Conservation (phyloP, 805 yeast species). For the Torulaspora indica region DNA sequence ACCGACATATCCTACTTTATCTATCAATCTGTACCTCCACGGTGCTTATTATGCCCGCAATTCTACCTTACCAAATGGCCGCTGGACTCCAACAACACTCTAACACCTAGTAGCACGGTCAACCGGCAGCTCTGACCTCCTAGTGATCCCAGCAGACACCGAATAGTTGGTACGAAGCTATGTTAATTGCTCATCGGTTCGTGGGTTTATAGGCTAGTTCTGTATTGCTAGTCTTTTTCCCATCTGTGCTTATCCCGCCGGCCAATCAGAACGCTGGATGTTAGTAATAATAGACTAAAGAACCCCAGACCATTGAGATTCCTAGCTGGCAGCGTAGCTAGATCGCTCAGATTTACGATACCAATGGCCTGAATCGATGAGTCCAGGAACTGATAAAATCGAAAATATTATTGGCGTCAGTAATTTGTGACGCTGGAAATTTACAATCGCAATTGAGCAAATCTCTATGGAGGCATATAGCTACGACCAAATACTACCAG, state of each 20-base stretch:
- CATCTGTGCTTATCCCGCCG: neutral
- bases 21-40: neutral
- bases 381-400: no score
- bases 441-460: no score
- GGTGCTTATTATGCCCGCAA: neutral
- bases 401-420: no score
- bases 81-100: neutral
- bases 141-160: neutral
- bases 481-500: no score
- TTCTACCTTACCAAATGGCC: neutral
- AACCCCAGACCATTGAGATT: neutral
- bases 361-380: neutral
- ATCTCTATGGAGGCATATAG: no score
- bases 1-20: constrained; percentile 24
- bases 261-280: constrained; percentile 11
- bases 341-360: no score
- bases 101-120: neutral
- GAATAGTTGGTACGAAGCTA: neutral
- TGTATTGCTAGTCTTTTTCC: constrained; percentile 1
- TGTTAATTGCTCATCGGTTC: neutral
- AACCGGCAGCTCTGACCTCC: neutral
- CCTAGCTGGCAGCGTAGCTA: neutral
- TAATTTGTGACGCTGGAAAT: no score
- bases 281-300: constrained; percentile 8
- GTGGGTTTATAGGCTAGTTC: neutral